phyloP scores from a whole-genome alignment of 2,329 filamentous ascomycete species.

The Colletotrichum sp. region DNA sequence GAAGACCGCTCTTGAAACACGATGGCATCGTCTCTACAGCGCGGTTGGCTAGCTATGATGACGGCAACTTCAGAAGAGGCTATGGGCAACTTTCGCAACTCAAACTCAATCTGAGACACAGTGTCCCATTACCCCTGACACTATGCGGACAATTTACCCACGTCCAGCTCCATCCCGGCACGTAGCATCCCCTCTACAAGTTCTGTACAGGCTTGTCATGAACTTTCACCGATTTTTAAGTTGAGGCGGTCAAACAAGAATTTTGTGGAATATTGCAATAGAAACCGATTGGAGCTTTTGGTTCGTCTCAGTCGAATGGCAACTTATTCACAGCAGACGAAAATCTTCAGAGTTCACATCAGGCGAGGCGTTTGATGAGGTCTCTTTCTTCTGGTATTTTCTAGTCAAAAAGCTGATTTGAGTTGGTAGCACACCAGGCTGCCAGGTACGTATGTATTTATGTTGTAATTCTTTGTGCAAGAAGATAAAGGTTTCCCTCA shows the following conservation, averaged over 20 bases:
- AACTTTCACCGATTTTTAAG: not conserved
- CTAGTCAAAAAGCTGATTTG: fast-evolving
- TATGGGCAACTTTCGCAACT: not conserved
- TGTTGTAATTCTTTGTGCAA: not conserved
- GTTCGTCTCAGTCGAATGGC: not conserved
- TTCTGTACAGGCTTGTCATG: not conserved
- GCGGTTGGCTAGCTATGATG: not conserved
- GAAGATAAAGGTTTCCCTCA: not conserved
- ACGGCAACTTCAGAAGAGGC: not conserved
- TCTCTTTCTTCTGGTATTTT: not conserved
- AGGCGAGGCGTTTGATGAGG: not conserved
- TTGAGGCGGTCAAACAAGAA: not conserved
- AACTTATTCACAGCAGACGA: not conserved
- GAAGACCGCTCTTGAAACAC: not conserved
- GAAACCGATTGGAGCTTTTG: fast-evolving
- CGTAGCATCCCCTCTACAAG: not conserved
- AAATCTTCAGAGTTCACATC: not conserved
- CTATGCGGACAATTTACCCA: not conserved
- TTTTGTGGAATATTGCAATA: fast-evolving
- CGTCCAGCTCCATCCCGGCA: not conserved
- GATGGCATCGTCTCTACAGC: not conserved
- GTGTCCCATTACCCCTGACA: not conserved
- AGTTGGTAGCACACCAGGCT: not conserved
- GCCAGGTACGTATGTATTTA: not conserved
- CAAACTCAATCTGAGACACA: not conserved